Conservation (phyloP, 2,329 filamentous ascomycete genomes). For the Ophiostoma piceae region DNA sequence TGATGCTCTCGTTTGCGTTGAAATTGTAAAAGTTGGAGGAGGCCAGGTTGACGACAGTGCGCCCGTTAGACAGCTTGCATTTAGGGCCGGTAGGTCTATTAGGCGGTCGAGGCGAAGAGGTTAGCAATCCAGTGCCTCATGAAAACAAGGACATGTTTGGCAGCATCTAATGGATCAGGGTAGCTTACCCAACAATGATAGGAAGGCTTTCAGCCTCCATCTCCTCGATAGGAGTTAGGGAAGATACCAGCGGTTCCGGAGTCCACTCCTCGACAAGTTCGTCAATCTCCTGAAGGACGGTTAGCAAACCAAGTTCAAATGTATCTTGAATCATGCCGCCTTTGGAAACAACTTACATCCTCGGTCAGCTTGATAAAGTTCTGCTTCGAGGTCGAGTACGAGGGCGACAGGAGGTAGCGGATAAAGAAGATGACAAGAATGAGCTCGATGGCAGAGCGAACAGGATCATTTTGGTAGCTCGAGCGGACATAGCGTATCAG, state of each 20-base stretch:
- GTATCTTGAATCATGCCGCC: neutral
- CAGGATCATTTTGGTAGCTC: conserved; percentile 94
- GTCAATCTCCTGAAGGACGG: conserved; percentile 66
- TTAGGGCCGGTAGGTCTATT: conserved; percentile 80
- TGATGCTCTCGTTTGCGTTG: conserved; percentile 83
- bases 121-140: neutral
- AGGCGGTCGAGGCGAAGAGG: neutral
- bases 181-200: conserved; percentile 72
- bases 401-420: conserved; percentile 83
- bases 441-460: conserved; percentile 87
- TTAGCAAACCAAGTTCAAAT: neutral
- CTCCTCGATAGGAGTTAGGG: conserved; percentile 69
- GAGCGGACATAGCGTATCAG: conserved; percentile 92
- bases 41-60: conserved; percentile 86
- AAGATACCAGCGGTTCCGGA: conserved; percentile 80
- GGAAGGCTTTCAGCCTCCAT: conserved; percentile 78
- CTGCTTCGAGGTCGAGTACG: conserved; percentile 85
- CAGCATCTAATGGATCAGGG: neutral
- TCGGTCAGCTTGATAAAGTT: conserved; percentile 86
- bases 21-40: conserved; percentile 99
- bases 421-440: conserved; percentile 94
- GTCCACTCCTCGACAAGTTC: conserved; percentile 95
- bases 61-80: conserved; percentile 79
- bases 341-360: conserved; percentile 44
- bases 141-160: neutral